phyloP scores from a whole-genome alignment of 192 early-diverging fungal genomes.

The Podila verticillata region DNA sequence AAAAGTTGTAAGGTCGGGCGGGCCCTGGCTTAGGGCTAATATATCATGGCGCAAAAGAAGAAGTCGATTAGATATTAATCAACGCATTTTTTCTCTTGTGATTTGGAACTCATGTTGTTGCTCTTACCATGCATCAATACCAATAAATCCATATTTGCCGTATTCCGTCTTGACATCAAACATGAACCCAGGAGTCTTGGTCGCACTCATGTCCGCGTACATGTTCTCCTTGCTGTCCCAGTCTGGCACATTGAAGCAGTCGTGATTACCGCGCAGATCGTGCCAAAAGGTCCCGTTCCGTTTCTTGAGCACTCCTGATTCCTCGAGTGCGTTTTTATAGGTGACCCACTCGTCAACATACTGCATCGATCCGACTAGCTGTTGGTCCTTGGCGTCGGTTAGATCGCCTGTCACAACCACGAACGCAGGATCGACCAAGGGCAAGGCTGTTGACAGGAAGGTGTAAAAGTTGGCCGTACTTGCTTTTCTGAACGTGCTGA shows the following conservation, averaged over 20 bases:
- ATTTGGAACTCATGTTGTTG: background rate
- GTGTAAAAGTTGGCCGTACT: conserved; percentile 84
- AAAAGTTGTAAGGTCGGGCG: conserved; percentile 89
- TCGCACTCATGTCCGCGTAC: conserved; percentile 65
- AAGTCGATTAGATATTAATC: background rate
- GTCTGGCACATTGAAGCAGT: conserved; percentile 84
- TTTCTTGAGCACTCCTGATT: conserved; percentile 54
- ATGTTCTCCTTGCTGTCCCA: conserved; percentile 70
- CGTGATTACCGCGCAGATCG: conserved; percentile 95
- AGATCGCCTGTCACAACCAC: conserved; percentile 88
- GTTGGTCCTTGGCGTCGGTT: conserved; percentile 85
- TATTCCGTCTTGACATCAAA: conserved; percentile 70
- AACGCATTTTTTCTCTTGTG: background rate
- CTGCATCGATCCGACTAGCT: conserved; percentile 74
- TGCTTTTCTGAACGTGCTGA: conserved; percentile 71
- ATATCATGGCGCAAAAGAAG: background rate
- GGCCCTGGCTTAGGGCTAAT: conserved; percentile 72
- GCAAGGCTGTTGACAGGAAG: conserved; percentile 77
- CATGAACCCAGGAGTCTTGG: conserved; percentile 61
- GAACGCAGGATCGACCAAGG: conserved; percentile 80
- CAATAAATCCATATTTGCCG: conserved; percentile 87
- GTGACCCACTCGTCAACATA: conserved; percentile 84
- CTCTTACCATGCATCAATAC: conserved; percentile 78
- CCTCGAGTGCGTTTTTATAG: conserved; percentile 72
- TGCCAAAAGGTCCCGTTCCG: conserved; percentile 75